Evolutionary conservation across 352 stramenopile genomes (phyloP), one percentile per base, ranked within the genome.

Genomic region (Pythium plurisporium): DNA sequence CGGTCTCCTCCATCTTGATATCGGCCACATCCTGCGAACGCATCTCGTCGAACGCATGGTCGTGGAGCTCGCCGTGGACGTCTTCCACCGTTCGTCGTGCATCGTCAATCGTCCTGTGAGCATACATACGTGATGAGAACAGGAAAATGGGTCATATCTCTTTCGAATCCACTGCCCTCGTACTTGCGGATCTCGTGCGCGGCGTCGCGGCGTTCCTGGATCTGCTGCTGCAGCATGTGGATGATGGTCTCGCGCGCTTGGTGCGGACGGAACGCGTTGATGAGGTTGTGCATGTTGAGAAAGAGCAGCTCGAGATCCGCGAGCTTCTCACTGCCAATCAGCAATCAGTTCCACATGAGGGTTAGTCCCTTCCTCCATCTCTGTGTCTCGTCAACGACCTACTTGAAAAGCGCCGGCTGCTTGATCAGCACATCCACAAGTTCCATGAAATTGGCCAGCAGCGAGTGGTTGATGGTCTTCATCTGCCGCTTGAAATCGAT

Each of bases 221-320:
- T 82, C 66, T 94, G 79, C 14, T 65, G 69, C 60, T 85, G 73
- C 36, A 94, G 80, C 80, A 92, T 88, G 62, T 91, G 69, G 40
- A 94, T 82, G 52, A 92, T 84, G 14, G 72, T 90, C 65, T 94
- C 84, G 3, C 84, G 76, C n/a, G 74, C 74, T 59, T 94, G 82
- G 55, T 94, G 85, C 42, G 85, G 85, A 19, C 85, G 79, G 69
- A 92, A 94, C 30, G 80, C 67, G 68, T 94, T 94, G 65, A 94
- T 94, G 56, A 92, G 74, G 65, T 94, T 94, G 78, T 94, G 85
- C 82, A 94, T 86, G 67, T 94, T 94, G 50, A 94, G 70, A 55
- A 94, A 92, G 25, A 94, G 74, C 58, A 87, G 74, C 68, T 94
- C 85, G 19, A 94, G 62, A 49, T 94, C 85, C 65, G 89, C 72